A percentile compares a stretch with the other conserved stretches of the same genome.
These are phyloP conservation scores for Puccinia hordei DNA, from an alignment of 1,284 basidiomycete species.

Conservation along the genomic window DNA sequence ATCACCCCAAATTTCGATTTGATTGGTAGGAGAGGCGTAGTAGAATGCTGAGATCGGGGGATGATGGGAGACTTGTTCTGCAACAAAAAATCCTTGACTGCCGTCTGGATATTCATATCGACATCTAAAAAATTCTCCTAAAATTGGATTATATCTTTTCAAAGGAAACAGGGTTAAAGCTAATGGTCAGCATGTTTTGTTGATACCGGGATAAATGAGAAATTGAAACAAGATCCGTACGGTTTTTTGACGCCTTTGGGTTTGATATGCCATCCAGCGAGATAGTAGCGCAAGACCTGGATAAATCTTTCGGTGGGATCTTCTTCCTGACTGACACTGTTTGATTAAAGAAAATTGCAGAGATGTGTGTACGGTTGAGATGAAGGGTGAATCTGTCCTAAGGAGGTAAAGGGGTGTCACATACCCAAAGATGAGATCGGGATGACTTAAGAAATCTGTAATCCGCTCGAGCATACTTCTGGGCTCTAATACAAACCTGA, in stretches of 20 bases:
- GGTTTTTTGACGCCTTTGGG: slow-evolving; percentile 99
- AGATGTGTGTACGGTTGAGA: too few species aligned
- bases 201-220: not conserved
- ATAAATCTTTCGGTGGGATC: slow-evolving; percentile 89
- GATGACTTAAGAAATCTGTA: slow-evolving; percentile 98
- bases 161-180: not conserved
- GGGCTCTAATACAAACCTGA: slow-evolving; percentile 91
- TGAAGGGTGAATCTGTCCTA: not conserved
- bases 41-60: slow-evolving; percentile 95
- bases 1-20: slow-evolving; percentile 79
- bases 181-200: not conserved
- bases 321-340: slow-evolving; percentile 71
- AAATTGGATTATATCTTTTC: slow-evolving; percentile 85
- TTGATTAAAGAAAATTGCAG: not conserved
- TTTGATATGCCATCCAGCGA: slow-evolving; percentile 99
- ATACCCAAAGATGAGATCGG: slow-evolving; percentile 92
- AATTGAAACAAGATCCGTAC: slow-evolving; percentile 63
- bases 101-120: slow-evolving; percentile 89
- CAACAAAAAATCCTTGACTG: slow-evolving; percentile 90
- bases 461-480: slow-evolving; percentile 91
- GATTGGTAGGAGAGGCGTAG: slow-evolving; percentile 91
- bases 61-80: slow-evolving; percentile 73
- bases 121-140: slow-evolving; percentile 97
- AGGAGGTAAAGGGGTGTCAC: slow-evolving; percentile 59
- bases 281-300: slow-evolving; percentile 87